phyloP scores from a whole-genome alignment of 2,329 filamentous ascomycete genomes.

The Alternaria angustiovoidea region DNA sequence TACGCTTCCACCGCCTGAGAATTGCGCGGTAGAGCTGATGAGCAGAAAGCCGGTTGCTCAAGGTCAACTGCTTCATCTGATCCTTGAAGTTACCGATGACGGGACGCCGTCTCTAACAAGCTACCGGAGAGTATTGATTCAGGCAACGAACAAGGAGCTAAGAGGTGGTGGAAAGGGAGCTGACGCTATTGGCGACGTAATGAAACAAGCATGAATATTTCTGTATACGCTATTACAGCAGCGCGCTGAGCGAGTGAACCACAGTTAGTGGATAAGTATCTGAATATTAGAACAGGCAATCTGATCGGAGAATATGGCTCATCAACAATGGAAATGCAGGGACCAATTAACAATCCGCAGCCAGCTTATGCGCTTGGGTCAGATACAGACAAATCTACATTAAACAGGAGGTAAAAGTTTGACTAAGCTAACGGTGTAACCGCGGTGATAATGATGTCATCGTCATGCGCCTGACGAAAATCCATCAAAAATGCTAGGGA shows the following conservation, averaged over 20 bases:
- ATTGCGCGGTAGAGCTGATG: conserved; percentile 50
- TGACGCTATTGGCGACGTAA: background rate
- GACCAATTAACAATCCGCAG: too few species aligned
- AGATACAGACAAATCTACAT: background rate
- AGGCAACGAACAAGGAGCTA: conserved; percentile 44
- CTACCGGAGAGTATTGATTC: conserved; percentile 57
- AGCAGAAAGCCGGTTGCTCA: conserved; percentile 48
- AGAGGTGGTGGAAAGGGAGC: conserved; percentile 25
- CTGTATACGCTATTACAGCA: too few species aligned
- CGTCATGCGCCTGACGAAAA: background rate
- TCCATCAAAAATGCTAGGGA: background rate
- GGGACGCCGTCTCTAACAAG: conserved; percentile 57
- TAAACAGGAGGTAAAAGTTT: background rate
- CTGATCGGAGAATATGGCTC: too few species aligned
- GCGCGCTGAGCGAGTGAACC: too few species aligned
- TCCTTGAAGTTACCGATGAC: conserved; percentile 59
- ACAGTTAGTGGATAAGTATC: too few species aligned
- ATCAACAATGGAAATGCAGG: too few species aligned
- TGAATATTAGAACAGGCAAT: too few species aligned
- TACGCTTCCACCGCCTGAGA: conserved; percentile 54
- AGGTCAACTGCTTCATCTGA: conserved; percentile 59
- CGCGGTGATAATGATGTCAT: background rate
- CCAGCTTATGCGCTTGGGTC: too few species aligned
- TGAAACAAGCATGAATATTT: conserved; percentile 2
- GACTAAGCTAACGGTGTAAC: background rate